Percentiles rank a stretch among this genome's conserved stretches.
Conservation (phyloP, 805 yeast genomes). For the Ogataea wickerhamii region DNA sequence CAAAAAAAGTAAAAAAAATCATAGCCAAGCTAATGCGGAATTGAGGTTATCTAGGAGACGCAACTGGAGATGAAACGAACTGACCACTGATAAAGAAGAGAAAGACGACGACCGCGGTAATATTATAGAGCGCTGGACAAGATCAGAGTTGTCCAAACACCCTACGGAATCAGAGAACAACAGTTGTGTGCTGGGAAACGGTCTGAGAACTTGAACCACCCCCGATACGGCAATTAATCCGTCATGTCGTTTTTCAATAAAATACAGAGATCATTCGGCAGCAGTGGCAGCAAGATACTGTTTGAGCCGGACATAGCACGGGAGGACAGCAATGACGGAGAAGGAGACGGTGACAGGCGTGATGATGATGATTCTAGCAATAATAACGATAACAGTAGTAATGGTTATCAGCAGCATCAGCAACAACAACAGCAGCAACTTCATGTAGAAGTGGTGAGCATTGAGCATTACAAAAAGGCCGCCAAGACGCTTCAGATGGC, state of each 20-base stretch:
- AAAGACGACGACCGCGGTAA: no score
- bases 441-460: conserved; percentile 31
- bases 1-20: no score
- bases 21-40: no score
- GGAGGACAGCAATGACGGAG: neutral
- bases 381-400: neutral
- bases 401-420: neutral
- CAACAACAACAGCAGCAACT: conserved; percentile 1
- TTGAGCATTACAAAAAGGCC: conserved; percentile 49
- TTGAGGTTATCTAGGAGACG: no score
- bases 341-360: conserved; percentile 1
- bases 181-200: no score
- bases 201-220: no score
- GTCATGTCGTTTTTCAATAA: conserved; percentile 21
- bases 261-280: conserved; percentile 15
- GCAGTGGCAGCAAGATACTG: conserved; percentile 11
- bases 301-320: conserved; percentile 6
- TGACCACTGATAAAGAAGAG: no score
- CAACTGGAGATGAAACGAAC: no score
- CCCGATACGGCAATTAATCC: no score
- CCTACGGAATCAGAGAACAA: no score
- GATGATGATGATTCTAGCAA: neutral
- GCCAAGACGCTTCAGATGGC: conserved; percentile 52
- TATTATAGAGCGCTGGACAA: no score
- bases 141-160: no score